Percentiles rank a stretch among this genome's conserved stretches.
Evolutionary conservation across 192 early-diverging fungal species (phyloP).

Genomic region (Entomortierella beljakovae): DNA sequence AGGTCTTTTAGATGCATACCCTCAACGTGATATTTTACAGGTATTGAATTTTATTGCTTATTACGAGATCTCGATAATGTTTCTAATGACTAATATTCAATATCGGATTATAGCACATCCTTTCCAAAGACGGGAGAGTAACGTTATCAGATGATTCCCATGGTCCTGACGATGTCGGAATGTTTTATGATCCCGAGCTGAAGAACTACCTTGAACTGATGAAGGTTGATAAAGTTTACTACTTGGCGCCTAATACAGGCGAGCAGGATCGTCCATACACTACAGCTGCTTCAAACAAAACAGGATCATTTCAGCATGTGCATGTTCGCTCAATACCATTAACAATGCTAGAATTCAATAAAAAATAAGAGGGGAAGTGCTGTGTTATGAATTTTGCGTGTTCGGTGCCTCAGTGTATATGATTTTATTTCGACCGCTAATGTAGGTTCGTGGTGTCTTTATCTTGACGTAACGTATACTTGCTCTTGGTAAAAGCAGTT

Average conservation of each 20-base stretch:
- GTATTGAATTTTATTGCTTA: constrained; percentile 51
- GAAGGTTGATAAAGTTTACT: constrained; percentile 68
- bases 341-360: constrained; percentile 7
- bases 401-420: no score
- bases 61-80: not conserved
- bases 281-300: constrained; percentile 6
- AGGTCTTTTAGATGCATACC: constrained; percentile 87
- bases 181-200: constrained; percentile 82
- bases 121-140: constrained; percentile 72
- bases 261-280: constrained; percentile 1
- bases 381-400: no score
- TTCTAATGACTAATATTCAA: no score
- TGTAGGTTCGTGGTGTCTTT: no score
- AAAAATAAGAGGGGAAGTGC: constrained; percentile 4
- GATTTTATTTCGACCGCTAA: no score
- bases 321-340: constrained; percentile 28
- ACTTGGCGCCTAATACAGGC: constrained; percentile 33
- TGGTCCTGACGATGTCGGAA: constrained; percentile 87
- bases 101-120: constrained; percentile 62
- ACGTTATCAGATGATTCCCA: constrained; percentile 96
- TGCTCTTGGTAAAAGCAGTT: no score
- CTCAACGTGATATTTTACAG: constrained; percentile 83
- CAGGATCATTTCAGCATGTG: constrained; percentile 36
- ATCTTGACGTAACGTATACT: no score
- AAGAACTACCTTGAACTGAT: constrained; percentile 76